phyloP scores from a whole-genome alignment of 371 early-diverging fungal species.

The Apophysomyces sp. region DNA sequence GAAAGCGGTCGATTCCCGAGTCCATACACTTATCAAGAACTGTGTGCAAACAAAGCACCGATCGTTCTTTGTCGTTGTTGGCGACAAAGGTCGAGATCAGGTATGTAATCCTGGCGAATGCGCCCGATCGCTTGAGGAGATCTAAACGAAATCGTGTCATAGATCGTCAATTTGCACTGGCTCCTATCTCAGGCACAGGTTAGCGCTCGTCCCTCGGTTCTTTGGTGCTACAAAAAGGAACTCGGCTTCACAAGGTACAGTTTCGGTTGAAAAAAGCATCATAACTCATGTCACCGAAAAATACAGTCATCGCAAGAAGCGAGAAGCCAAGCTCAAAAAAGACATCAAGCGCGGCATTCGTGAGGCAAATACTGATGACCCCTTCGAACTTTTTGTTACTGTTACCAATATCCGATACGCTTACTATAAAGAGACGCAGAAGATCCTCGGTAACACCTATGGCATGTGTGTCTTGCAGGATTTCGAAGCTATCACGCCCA shows the following conservation, averaged over 20 bases:
- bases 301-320: conserved; percentile 89
- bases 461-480: conserved; percentile 99
- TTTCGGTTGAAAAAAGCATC: too few relatives aligned
- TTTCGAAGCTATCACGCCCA: conserved; percentile 99
- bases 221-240: conserved; percentile 99
- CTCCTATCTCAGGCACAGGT: conserved; percentile 93
- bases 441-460: conserved; percentile 98
- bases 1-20: conserved; percentile 91
- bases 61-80: conserved; percentile 97
- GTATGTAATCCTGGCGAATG: conserved; percentile 29
- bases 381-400: conserved; percentile 94
- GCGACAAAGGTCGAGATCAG: conserved; percentile 95
- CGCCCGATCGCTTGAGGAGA: not conserved
- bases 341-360: conserved; percentile 88
- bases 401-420: conserved; percentile 96
- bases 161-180: conserved; percentile 96
- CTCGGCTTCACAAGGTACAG: conserved; percentile 89
- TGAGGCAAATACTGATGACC: conserved; percentile 92
- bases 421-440: conserved; percentile 98
- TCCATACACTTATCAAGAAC: conserved; percentile 90
- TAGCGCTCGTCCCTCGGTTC: conserved; percentile 86
- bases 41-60: conserved; percentile 89
- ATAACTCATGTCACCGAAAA: not conserved
- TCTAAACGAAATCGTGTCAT: conserved; percentile 4
- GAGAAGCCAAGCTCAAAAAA: conserved; percentile 90